Conservation (phyloP, 2,329 filamentous ascomycete species). For the Karstenula rhodostoma region DNA sequence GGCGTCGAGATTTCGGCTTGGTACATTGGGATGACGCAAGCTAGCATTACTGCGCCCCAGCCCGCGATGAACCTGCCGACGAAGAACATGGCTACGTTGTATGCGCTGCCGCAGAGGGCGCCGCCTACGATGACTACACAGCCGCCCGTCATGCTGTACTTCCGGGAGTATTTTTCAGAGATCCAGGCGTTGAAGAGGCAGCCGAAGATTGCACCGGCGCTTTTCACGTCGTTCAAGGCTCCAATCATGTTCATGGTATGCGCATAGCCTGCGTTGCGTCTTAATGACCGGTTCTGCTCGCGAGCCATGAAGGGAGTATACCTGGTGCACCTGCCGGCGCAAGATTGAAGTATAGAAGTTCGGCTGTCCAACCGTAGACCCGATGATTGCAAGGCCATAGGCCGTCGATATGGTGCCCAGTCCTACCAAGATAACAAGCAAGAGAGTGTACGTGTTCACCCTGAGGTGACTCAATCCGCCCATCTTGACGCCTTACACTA, state of each 20-base stretch:
- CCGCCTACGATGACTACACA: slow-evolving; percentile 51
- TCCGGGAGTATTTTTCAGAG: slow-evolving; percentile 50
- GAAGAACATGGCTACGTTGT: slow-evolving; percentile 53
- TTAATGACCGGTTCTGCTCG: background rate
- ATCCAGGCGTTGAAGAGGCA: slow-evolving; percentile 52
- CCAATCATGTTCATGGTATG: slow-evolving; percentile 55
- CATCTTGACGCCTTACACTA: background rate
- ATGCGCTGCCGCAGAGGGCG: slow-evolving; percentile 49
- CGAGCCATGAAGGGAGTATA: background rate
- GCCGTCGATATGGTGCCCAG: slow-evolving; percentile 41
- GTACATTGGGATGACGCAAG: slow-evolving; percentile 45
- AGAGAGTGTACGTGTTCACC: slow-evolving; percentile 43
- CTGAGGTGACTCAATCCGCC: slow-evolving; percentile 25
- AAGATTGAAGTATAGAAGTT: slow-evolving; percentile 55
- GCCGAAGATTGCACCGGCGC: slow-evolving; percentile 50
- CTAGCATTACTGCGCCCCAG: slow-evolving; percentile 48
- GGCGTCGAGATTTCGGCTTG: slow-evolving; percentile 53
- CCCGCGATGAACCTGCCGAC: slow-evolving; percentile 51
- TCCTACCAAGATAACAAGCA: slow-evolving; percentile 45
- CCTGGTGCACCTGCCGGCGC: slow-evolving; percentile 46
- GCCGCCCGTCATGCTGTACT: slow-evolving; percentile 50
- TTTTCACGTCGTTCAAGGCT: slow-evolving; percentile 57
- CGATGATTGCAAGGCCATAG: slow-evolving; percentile 51
- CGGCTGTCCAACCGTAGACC: slow-evolving; percentile 57
- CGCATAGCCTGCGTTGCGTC: slow-evolving; percentile 41